Evolutionary conservation across 495 filamentous ascomycete genomes (phyloP).

Genomic region (Trichocladium uniseriatum): DNA sequence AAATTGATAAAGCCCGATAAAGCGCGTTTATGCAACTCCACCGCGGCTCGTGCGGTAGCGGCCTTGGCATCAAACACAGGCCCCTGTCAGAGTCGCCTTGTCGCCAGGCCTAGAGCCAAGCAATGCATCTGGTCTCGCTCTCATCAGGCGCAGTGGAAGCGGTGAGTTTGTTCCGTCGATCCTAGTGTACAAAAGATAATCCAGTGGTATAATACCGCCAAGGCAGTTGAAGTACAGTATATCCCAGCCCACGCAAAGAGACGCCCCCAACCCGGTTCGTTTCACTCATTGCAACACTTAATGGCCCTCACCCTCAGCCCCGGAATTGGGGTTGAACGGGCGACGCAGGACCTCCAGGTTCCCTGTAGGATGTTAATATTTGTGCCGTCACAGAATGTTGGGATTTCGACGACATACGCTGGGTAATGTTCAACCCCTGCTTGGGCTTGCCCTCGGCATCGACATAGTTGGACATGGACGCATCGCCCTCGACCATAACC

Average conservation of each 20-base stretch:
- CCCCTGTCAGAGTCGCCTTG: background rate
- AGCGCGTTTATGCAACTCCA: too few relatives aligned
- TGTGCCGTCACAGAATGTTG: background rate
- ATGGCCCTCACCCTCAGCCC: background rate
- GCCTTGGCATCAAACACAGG: background rate
- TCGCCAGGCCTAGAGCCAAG: background rate
- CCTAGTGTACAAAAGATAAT: background rate
- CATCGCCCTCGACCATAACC: conserved; percentile 67
- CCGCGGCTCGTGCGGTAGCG: too few relatives aligned
- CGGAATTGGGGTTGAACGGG: conserved; percentile 3
- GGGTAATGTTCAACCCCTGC: conserved; percentile 51
- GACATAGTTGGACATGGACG: conserved; percentile 48
- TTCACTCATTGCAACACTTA: background rate
- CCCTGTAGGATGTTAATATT: conserved; percentile 29
- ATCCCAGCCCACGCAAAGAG: background rate
- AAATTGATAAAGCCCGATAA: conserved; percentile 3
- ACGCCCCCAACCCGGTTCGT: background rate
- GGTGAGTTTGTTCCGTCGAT: background rate
- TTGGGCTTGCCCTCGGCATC: conserved; percentile 55
- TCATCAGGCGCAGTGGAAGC: too few relatives aligned
- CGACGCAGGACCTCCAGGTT: conserved; percentile 44
- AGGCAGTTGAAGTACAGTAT: background rate
- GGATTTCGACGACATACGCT: conserved; percentile 51
- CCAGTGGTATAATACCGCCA: conserved; percentile 7
- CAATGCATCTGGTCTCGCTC: too few relatives aligned